phyloP scores from a whole-genome alignment of 2,329 filamentous ascomycete species.

The Pyricularia grisea region DNA sequence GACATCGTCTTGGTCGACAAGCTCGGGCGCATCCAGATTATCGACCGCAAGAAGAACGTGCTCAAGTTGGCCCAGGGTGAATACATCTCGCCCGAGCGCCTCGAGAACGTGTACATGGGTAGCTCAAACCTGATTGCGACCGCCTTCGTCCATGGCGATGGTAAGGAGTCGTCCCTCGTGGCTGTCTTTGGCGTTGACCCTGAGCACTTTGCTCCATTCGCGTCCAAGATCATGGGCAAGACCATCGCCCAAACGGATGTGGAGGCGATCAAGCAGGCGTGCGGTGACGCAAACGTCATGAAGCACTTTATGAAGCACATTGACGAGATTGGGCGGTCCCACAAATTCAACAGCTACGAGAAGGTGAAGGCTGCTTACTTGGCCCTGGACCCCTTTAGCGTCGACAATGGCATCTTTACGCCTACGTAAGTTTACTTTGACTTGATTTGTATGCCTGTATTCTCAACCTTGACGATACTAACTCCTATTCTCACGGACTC shows the following conservation, averaged over 20 bases:
- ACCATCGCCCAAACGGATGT: constrained; percentile 55
- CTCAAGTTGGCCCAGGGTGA: constrained; percentile 96
- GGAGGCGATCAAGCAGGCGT: constrained; percentile 56
- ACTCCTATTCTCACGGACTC: not conserved
- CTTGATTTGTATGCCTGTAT: constrained; percentile 14
- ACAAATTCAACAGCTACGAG: constrained; percentile 91
- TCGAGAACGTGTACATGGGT: constrained; percentile 89
- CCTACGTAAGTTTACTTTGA: constrained; percentile 60
- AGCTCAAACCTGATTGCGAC: constrained; percentile 69
- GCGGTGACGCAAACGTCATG: constrained; percentile 59
- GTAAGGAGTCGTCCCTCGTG: constrained; percentile 71
- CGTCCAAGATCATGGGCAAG: constrained; percentile 65
- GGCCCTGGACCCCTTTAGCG: constrained; percentile 79
- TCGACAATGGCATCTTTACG: constrained; percentile 85
- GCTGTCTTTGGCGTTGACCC: constrained; percentile 84
- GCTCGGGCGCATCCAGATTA: constrained; percentile 79
- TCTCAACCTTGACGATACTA: constrained; percentile 4
- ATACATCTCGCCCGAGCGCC: constrained; percentile 93
- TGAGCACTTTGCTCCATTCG: constrained; percentile 71
- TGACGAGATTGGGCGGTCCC: constrained; percentile 66
- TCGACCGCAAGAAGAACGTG: constrained; percentile 98
- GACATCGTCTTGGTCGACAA: constrained; percentile 84
- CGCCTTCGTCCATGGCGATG: constrained; percentile 87
- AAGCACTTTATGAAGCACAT: constrained; percentile 70
- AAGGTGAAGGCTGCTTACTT: constrained; percentile 65